phyloP scores from a whole-genome alignment of 139 green algal genomes.

The Chlorella sp. region DNA sequence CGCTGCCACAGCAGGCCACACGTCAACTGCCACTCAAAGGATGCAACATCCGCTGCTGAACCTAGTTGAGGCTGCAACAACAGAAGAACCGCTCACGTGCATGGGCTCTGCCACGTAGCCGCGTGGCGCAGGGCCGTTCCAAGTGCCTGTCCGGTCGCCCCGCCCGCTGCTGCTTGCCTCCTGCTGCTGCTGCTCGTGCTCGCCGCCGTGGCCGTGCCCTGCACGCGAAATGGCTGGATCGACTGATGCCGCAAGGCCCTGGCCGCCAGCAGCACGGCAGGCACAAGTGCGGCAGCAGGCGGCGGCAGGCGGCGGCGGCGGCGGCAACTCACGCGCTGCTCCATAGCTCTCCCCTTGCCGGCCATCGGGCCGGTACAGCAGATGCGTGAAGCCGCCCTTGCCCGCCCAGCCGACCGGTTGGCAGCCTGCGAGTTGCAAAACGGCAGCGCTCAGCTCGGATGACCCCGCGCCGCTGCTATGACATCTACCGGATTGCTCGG shows the following conservation, averaged over 20 bases:
- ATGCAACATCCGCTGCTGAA: not conserved
- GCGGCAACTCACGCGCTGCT: constrained; percentile 17
- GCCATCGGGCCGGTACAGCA: constrained; percentile 65
- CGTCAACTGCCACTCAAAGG: too few species aligned
- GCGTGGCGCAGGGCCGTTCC: constrained; percentile 80
- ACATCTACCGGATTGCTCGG: too few species aligned
- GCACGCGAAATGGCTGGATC: not conserved
- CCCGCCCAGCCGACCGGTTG: constrained; percentile 64
- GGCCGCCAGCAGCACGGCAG: not conserved
- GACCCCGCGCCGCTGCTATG: too few species aligned
- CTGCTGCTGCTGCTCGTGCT: not conserved
- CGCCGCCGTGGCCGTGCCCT: not conserved
- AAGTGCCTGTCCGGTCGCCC: constrained; percentile 70
- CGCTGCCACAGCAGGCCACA: too few species aligned
- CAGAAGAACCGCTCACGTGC: constrained; percentile 25
- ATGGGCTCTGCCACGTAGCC: constrained; percentile 41
- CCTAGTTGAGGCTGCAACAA: not conserved
- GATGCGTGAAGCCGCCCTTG: constrained; percentile 69
- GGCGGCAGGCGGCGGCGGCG: not conserved
- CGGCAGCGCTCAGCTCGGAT: not conserved
- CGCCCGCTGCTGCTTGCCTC: constrained; percentile 2
- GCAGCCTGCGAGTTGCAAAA: constrained; percentile 45
- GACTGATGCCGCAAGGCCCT: too few species aligned
- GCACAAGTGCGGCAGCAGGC: not conserved
- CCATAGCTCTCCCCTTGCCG: constrained; percentile 67